phyloP scores from a whole-genome alignment of 306 rosid genomes.

The Hylodesmum podocarpum region DNA sequence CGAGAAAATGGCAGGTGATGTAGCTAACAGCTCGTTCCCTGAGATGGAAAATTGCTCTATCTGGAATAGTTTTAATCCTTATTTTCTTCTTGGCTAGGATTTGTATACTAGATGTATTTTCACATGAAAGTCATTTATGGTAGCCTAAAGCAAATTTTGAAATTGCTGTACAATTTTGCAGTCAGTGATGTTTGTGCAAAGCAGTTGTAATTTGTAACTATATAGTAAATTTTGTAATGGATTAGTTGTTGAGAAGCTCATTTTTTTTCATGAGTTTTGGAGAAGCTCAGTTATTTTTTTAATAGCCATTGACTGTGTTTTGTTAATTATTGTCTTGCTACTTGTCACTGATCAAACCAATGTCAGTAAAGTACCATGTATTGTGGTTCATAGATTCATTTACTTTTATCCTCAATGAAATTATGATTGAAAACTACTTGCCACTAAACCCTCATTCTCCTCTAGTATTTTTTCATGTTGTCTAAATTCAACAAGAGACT shows the following conservation, averaged over 20 bases:
- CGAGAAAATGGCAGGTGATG: slow-evolving; percentile 43
- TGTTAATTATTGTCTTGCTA: not conserved
- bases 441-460: too few species aligned
- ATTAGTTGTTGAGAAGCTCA: not conserved
- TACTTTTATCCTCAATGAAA: too few species aligned
- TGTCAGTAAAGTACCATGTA: too few species aligned
- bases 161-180: not conserved
- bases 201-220: slow-evolving; percentile 29
- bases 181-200: slow-evolving; percentile 11
- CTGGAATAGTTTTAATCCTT: slow-evolving; percentile 80
- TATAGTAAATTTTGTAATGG: slow-evolving; percentile 10
- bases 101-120: slow-evolving; percentile 34
- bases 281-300: not conserved
- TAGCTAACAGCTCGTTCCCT: slow-evolving; percentile 29
- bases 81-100: slow-evolving; percentile 74
- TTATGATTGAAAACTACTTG: too few species aligned
- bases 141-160: slow-evolving; percentile 20
- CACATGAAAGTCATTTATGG: slow-evolving; percentile 14
- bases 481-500: not conserved
- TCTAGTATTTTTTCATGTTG: too few species aligned
- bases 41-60: slow-evolving; percentile 38
- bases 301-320: not conserved
- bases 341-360: too few species aligned
- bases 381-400: too few species aligned
- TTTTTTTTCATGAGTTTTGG: not conserved